Evolutionary conservation across 2,329 filamentous ascomycete genomes (phyloP).

Genomic region (Lizonia empirigonia): DNA sequence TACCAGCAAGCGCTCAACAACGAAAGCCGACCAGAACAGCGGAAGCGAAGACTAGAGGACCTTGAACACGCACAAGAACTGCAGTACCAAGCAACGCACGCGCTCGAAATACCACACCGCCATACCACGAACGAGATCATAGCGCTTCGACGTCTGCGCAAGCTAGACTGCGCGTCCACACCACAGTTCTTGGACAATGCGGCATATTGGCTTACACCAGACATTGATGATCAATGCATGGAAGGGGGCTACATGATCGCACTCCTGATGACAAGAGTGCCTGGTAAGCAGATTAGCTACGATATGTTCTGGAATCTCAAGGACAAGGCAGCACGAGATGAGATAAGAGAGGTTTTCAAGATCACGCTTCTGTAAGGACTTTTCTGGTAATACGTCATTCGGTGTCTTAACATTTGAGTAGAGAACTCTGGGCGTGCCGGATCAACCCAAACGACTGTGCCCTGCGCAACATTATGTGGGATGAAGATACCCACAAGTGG

Average conservation of each 20-base stretch:
- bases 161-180: neutral
- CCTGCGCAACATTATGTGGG: conserved; percentile 5
- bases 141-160: neutral
- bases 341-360: conserved; percentile 1
- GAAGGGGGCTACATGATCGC: neutral
- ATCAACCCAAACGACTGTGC: neutral
- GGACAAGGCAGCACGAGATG: neutral
- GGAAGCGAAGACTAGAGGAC: no score
- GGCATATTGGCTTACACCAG: neutral
- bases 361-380: neutral
- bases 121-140: neutral
- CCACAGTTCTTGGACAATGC: neutral
- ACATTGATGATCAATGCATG: neutral
- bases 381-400: no score
- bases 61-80: no score
- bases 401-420: neutral
- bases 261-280: neutral
- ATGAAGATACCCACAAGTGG: neutral
- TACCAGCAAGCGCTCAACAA: no score
- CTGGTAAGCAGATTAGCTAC: neutral
- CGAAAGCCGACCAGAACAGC: no score
- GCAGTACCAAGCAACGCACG: no score
- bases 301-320: neutral
- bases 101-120: no score
- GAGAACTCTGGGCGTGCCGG: neutral